These are phyloP conservation scores for Polymyxa betae DNA, from an alignment of 208 protist species.

Conservation along the genomic window DNA sequence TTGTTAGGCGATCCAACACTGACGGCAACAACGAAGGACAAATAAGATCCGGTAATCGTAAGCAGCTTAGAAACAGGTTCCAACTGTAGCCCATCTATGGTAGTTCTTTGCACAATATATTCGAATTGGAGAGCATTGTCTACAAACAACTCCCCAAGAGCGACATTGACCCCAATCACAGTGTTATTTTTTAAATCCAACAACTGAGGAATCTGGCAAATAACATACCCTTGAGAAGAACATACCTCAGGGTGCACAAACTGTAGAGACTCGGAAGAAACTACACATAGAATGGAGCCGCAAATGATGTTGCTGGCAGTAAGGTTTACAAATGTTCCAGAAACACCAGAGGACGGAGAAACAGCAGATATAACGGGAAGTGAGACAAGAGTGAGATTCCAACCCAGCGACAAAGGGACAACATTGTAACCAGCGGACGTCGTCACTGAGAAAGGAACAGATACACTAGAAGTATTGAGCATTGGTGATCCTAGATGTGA, in stretches of 20 bases:
- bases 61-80: neutral
- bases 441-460: neutral
- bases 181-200: no score
- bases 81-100: neutral
- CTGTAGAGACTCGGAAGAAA: neutral
- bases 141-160: neutral
- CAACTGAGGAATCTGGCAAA: no score
- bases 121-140: constrained; percentile 28
- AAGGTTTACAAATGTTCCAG: neutral
- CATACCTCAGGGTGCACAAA: no score
- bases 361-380: neutral
- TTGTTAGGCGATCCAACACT: no score
- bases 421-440: neutral
- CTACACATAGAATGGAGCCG: neutral
- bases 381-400: neutral
- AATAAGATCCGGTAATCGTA: neutral
- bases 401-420: neutral
- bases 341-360: constrained; percentile 24
- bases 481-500: neutral
- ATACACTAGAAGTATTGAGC: neutral
- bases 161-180: no score
- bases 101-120: neutral
- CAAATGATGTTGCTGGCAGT: constrained; percentile 12
- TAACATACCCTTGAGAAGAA: no score
- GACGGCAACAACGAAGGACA: neutral